phyloP scores from a whole-genome alignment of 2,329 filamentous ascomycete species.

The Xylariaceae sp. region DNA sequence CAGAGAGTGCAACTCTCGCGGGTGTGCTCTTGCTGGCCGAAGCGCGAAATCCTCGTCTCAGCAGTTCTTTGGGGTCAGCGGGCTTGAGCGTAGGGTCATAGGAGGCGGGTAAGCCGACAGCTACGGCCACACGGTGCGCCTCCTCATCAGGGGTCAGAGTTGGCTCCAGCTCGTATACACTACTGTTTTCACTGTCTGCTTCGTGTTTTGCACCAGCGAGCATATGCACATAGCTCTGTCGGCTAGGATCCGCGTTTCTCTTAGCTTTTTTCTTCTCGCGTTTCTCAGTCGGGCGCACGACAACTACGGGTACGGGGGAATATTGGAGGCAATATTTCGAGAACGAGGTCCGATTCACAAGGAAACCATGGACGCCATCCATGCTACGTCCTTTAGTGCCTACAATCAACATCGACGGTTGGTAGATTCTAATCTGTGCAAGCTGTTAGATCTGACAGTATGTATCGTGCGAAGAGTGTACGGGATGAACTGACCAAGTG shows the following conservation, averaged over 20 bases:
- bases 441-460: neutral
- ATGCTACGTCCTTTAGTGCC: constrained; percentile 82
- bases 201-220: constrained; percentile 60
- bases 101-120: constrained; percentile 56
- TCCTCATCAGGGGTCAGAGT: constrained; percentile 57
- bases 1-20: constrained; percentile 35
- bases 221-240: constrained; percentile 75
- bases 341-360: constrained; percentile 75
- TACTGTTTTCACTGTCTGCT: constrained; percentile 51
- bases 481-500: constrained; percentile 62
- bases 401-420: constrained; percentile 86
- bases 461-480: neutral
- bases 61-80: constrained; percentile 34
- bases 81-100: constrained; percentile 64
- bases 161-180: constrained; percentile 52
- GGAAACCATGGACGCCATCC: constrained; percentile 78
- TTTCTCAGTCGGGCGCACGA: constrained; percentile 83
- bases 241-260: constrained; percentile 69
- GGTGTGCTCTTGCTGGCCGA: constrained; percentile 7
- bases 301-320: constrained; percentile 87
- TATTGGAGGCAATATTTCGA: constrained; percentile 95
- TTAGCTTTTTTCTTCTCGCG: constrained; percentile 87
- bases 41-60: constrained; percentile 21
- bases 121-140: constrained; percentile 60
- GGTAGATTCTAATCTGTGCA: constrained; percentile 78